A percentile compares a stretch with the other conserved stretches of the same genome.
phyloP scores from a whole-genome alignment of 2,329 filamentous ascomycete species.

The Diaporthe amygdali region DNA sequence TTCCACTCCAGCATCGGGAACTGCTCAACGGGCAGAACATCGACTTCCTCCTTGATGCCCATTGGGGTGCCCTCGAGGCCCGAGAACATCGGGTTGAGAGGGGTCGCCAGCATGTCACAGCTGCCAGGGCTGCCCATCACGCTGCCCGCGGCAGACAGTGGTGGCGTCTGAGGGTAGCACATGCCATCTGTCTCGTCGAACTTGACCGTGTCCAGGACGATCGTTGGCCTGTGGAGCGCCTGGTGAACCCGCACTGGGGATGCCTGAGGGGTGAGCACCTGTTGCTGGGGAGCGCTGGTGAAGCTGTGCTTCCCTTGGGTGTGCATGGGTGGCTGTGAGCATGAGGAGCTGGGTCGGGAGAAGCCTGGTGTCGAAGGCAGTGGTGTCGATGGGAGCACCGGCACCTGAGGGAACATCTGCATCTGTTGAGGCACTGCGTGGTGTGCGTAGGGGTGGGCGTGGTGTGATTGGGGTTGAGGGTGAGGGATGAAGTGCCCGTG shows the following conservation, averaged over 20 bases:
- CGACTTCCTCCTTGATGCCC: slow-evolving; percentile 73
- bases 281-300: slow-evolving; percentile 59
- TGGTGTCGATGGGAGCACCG: slow-evolving; percentile 62
- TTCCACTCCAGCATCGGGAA: slow-evolving; percentile 79
- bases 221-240: slow-evolving; percentile 70
- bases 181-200: slow-evolving; percentile 64
- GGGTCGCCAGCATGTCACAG: slow-evolving; percentile 80
- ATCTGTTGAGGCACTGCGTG: slow-evolving; percentile 47
- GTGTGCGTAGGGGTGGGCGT: slow-evolving; percentile 31
- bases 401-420: slow-evolving; percentile 59
- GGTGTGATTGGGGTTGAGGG: slow-evolving; percentile 63
- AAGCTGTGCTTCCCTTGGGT: slow-evolving; percentile 52
- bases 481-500: slow-evolving; percentile 77
- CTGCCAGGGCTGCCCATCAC: slow-evolving; percentile 84
- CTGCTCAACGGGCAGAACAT: slow-evolving; percentile 66
- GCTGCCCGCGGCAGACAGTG: slow-evolving; percentile 84
- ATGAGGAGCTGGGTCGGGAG: slow-evolving; percentile 69
- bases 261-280: slow-evolving; percentile 72
- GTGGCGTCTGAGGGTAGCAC: slow-evolving; percentile 85
- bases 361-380: slow-evolving; percentile 68
- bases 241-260: slow-evolving; percentile 73
- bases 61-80: slow-evolving; percentile 69
- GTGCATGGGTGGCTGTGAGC: slow-evolving; percentile 60
- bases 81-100: slow-evolving; percentile 80
- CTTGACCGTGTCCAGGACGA: slow-evolving; percentile 78